Evolutionary conservation across 106 monocot genomes (phyloP).

Genomic region (Triglochin maritima): DNA sequence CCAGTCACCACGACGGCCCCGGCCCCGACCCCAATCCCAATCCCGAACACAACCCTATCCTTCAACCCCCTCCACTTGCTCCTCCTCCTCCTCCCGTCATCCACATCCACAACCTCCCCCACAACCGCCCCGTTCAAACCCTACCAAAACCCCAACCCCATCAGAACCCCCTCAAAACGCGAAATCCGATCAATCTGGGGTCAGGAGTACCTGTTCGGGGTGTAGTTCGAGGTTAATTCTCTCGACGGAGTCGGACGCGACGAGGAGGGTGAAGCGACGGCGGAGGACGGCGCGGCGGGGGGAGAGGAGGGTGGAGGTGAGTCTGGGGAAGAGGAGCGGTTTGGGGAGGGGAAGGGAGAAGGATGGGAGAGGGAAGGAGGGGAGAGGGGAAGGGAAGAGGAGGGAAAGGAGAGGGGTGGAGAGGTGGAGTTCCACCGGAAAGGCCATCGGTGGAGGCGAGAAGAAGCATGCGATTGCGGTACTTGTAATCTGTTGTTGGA

Average conservation of each 20-base stretch:
- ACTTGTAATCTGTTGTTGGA: too few relatives aligned
- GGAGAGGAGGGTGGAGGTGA: too few relatives aligned
- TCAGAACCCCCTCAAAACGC: background rate
- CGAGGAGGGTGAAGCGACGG: too few relatives aligned
- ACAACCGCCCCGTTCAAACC: background rate
- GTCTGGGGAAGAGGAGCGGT: too few relatives aligned
- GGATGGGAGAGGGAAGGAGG: too few relatives aligned
- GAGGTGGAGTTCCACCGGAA: conserved; percentile 1
- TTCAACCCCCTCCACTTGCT: conserved; percentile 1
- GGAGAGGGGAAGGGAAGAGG: too few relatives aligned
- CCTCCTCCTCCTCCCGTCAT: background rate
- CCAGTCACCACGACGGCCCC: conserved; percentile 66
- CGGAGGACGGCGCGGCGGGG: too few relatives aligned
- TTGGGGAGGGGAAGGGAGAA: too few relatives aligned
- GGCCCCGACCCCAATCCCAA: conserved; percentile 59
- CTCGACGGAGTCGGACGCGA: background rate
- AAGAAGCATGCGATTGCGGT: background rate
- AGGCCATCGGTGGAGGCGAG: background rate
- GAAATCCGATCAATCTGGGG: background rate
- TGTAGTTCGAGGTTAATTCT: background rate
- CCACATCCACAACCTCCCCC: background rate
- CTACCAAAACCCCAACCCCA: background rate
- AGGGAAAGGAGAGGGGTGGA: background rate
- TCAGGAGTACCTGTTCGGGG: background rate
- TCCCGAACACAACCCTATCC: conserved; percentile 66